Conservation (phyloP, 2,329 filamentous ascomycete species). For the Samsoniella hepiali region DNA sequence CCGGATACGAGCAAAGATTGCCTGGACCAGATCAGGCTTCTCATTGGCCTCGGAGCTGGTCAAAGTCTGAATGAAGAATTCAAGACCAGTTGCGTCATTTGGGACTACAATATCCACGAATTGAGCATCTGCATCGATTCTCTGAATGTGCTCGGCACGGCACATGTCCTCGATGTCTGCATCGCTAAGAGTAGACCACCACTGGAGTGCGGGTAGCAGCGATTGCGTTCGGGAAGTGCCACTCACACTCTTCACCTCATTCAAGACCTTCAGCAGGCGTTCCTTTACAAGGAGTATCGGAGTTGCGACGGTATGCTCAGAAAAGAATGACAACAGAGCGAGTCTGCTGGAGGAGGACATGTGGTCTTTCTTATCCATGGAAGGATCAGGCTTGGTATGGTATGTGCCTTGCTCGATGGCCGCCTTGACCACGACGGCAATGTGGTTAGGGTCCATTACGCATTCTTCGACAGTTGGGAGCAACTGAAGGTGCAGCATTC, state of each 20-base stretch:
- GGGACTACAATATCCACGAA: slow-evolving; percentile 52
- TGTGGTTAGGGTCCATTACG: slow-evolving; percentile 71
- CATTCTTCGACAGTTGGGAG: slow-evolving; percentile 80
- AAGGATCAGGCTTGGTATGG: slow-evolving; percentile 29
- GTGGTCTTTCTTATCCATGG: slow-evolving; percentile 51
- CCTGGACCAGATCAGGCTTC: slow-evolving; percentile 53
- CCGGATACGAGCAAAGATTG: slow-evolving; percentile 66
- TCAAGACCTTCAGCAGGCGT: slow-evolving; percentile 67
- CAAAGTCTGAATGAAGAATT: slow-evolving; percentile 49
- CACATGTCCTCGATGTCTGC: slow-evolving; percentile 47
- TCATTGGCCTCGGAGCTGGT: slow-evolving; percentile 38
- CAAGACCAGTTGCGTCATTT: slow-evolving; percentile 51
- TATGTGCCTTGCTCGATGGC: slow-evolving; percentile 42
- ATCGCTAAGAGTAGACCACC: slow-evolving; percentile 60
- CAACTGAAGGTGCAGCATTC: slow-evolving; percentile 64
- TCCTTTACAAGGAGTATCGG: slow-evolving; percentile 68
- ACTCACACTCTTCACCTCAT: slow-evolving; percentile 69
- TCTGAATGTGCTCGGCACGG: slow-evolving; percentile 40
- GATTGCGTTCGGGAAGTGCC: slow-evolving; percentile 66
- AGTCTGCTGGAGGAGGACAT: slow-evolving; percentile 60
- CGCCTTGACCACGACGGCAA: slow-evolving; percentile 57
- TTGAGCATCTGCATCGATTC: slow-evolving; percentile 38
- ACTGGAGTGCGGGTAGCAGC: slow-evolving; percentile 69
- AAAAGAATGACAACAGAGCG: slow-evolving; percentile 67
- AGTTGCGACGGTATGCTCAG: slow-evolving; percentile 66